These are phyloP conservation scores for Stevia rebaudiana DNA, from an alignment of 140 eudicot species.

Conservation along the genomic window DNA sequence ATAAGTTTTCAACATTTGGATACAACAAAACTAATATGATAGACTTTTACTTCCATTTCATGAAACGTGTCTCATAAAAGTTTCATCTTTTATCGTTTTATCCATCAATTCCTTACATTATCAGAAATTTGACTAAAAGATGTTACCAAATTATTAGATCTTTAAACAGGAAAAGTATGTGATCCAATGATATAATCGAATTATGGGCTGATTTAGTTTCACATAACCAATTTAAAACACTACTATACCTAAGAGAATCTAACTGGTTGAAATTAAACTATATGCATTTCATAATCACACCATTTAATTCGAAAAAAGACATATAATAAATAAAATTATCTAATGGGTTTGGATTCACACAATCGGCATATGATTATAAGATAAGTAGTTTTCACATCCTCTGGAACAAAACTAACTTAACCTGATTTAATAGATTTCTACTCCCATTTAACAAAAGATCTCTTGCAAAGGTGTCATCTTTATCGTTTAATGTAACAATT, in stretches of 20 bases:
- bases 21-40: neutral
- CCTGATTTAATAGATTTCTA: too few species aligned
- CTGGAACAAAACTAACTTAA: too few species aligned
- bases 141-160: neutral
- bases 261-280: neutral
- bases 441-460: too few species aligned
- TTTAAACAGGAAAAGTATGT: neutral
- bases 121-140: neutral
- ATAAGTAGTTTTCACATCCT: too few species aligned
- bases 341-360: too few species aligned
- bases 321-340: too few species aligned
- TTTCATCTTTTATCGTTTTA: neutral
- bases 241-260: neutral
- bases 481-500: too few species aligned
- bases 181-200: neutral
- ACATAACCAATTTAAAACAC: neutral
- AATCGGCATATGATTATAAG: too few species aligned
- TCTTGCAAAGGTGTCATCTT: too few species aligned
- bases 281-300: neutral
- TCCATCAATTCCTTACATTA: neutral
- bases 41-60: neutral
- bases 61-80: neutral
- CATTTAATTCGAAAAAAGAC: too few species aligned
- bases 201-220: neutral
- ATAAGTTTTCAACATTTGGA: neutral